Evolutionary conservation across 176 grass and related monocot species (phyloP).

Genomic region (Oryza officinalis): DNA sequence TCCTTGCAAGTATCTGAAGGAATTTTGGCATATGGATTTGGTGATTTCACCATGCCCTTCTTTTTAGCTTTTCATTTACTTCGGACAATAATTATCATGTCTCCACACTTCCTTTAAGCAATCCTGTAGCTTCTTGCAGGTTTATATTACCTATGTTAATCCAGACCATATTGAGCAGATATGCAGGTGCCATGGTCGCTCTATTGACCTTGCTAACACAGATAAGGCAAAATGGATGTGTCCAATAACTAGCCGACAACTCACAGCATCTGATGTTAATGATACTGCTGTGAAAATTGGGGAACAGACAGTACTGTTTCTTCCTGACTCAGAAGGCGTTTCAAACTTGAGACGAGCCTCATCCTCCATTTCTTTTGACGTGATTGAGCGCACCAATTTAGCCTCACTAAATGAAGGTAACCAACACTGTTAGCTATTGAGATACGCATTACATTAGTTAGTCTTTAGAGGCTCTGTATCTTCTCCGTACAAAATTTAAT

Average conservation of each 20-base stretch:
- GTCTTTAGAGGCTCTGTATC: background rate
- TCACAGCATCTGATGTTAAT: conserved; percentile 73
- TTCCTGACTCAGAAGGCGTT: conserved; percentile 58
- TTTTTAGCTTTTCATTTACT: conserved; percentile 6
- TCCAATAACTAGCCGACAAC: conserved; percentile 54
- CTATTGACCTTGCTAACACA: conserved; percentile 38
- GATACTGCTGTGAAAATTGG: conserved; percentile 82
- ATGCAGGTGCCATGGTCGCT: conserved; percentile 81
- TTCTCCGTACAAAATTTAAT: conserved; percentile 4
- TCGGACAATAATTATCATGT: conserved; percentile 9
- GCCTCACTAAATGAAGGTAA: conserved; percentile 83
- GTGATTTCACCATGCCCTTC: background rate
- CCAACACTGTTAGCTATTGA: background rate
- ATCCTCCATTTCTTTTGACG: conserved; percentile 59
- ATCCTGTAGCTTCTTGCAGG: conserved; percentile 12
- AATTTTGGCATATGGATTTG: background rate
- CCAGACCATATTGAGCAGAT: conserved; percentile 52
- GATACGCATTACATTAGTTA: background rate
- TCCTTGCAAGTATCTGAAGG: conserved; percentile 9
- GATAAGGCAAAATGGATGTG: conserved; percentile 51
- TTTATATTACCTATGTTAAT: conserved; percentile 40
- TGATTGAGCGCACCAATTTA: conserved; percentile 73
- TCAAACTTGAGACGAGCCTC: conserved; percentile 41
- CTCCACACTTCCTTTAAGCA: background rate
- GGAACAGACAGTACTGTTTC: conserved; percentile 66